phyloP scores from a whole-genome alignment of 352 stramenopile species.

The Phytophthora macrochlamydospora region DNA sequence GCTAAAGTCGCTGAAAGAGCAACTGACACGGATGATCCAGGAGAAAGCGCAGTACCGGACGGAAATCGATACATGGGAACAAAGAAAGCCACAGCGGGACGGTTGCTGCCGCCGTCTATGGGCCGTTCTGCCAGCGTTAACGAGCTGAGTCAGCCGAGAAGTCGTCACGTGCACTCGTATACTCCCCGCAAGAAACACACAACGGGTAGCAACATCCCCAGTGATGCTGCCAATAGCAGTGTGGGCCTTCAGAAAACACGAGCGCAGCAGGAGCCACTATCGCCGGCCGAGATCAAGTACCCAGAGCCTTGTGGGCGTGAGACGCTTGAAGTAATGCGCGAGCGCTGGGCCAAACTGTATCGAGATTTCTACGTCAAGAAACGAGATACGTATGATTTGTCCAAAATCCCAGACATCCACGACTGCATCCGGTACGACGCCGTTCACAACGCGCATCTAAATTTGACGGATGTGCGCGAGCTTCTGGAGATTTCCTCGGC shows the following conservation, averaged over 20 bases:
- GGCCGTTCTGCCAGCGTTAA: conserved; percentile 75
- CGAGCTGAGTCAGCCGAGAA: conserved; percentile 46
- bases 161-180: conserved; percentile 69
- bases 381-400: conserved; percentile 94
- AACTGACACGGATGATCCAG: conserved; percentile 80
- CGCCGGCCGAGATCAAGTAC: conserved; percentile 69
- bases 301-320: conserved; percentile 84
- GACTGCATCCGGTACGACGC: conserved; percentile 98
- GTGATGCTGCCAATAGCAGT: conserved; percentile 40
- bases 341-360: conserved; percentile 94
- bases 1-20: conserved; percentile 94
- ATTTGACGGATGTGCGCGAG: conserved; percentile 92
- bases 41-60: conserved; percentile 74
- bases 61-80: conserved; percentile 50
- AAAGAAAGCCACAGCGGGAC: conserved; percentile 44
- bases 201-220: conserved; percentile 39
- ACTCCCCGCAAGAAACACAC: conserved; percentile 42
- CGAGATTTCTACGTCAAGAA: conserved; percentile 96
- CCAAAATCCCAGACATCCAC: conserved; percentile 98
- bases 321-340: conserved; percentile 87
- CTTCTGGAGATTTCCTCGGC: conserved; percentile 94
- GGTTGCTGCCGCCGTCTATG: conserved; percentile 39
- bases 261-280: conserved; percentile 28
- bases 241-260: conserved; percentile 32
- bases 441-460: conserved; percentile 97